Conservation (phyloP, 306 rosid genomes). For the Ceratonia siliqua region DNA sequence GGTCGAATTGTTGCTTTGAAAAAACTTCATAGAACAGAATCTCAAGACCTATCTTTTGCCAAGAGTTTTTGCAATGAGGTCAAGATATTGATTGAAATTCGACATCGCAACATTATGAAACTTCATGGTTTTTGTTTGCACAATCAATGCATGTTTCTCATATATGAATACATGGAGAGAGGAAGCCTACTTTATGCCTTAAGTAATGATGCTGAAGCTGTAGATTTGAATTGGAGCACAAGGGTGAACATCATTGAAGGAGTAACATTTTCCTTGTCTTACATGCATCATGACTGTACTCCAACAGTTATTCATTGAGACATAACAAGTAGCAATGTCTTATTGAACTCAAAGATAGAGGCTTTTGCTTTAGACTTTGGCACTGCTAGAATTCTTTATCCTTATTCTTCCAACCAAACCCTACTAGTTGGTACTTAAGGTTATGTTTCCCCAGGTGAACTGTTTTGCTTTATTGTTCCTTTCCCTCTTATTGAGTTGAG, state of each 20-base stretch:
- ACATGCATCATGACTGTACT: neutral
- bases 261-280: neutral
- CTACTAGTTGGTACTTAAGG: neutral
- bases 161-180: slow-evolving; percentile 15
- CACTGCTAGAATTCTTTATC: neutral
- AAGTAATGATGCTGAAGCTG: neutral
- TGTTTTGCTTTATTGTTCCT: neutral
- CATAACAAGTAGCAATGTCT: neutral
- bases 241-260: neutral
- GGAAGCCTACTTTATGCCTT: neutral
- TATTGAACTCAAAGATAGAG: neutral
- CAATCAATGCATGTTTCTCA: slow-evolving; percentile 15
- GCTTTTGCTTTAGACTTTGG: neutral
- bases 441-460: neutral
- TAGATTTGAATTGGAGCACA: neutral
- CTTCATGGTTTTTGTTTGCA: slow-evolving; percentile 33
- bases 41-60: slow-evolving; percentile 6
- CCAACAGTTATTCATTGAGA: neutral
- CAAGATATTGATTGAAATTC: slow-evolving; percentile 10
- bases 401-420: neutral
- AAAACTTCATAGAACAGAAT: slow-evolving; percentile 16
- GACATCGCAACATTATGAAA: slow-evolving; percentile 32
- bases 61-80: slow-evolving; percentile 20
- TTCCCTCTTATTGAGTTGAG: too few species aligned
- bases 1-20: slow-evolving; percentile 23